These are phyloP conservation scores for Leptographium galeiforme DNA, from an alignment of 2,329 filamentous ascomycete species.

Conservation along the genomic window DNA sequence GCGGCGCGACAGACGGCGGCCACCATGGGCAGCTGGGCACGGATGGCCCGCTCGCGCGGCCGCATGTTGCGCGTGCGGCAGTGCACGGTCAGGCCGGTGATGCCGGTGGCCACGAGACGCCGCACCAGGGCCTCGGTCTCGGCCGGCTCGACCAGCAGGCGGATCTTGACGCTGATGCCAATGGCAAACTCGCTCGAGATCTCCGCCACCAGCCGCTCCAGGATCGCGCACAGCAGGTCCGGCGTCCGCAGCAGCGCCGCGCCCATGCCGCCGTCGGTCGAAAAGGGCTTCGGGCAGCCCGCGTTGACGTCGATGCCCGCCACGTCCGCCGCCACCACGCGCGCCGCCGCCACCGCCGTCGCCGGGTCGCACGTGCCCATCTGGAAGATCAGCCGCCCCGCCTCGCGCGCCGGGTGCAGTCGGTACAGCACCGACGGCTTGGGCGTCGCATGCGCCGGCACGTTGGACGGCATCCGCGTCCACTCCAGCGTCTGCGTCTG, in stretches of 20 bases:
- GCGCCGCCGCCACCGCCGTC: constrained; percentile 71
- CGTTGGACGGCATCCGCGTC: constrained; percentile 61
- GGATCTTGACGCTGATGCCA: constrained; percentile 94
- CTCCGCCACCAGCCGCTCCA: constrained; percentile 67
- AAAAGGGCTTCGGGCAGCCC: constrained; percentile 96
- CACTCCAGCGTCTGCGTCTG: constrained; percentile 74
- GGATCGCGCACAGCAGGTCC: constrained; percentile 69
- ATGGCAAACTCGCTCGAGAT: constrained; percentile 70
- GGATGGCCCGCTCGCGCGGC: constrained; percentile 73
- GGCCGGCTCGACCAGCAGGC: constrained; percentile 64
- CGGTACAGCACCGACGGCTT: constrained; percentile 69
- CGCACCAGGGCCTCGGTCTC: constrained; percentile 67
- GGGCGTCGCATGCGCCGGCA: constrained; percentile 38
- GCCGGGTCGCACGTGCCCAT: constrained; percentile 78
- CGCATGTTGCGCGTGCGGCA: constrained; percentile 95
- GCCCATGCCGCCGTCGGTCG: constrained; percentile 87
- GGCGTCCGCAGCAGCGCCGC: constrained; percentile 78
- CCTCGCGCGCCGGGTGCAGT: constrained; percentile 66
- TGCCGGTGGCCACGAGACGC: constrained; percentile 71
- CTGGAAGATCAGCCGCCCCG: constrained; percentile 70
- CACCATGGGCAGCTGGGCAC: constrained; percentile 76
- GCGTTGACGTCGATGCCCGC: constrained; percentile 94
- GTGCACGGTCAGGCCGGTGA: constrained; percentile 84
- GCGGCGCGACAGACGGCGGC: constrained; percentile 65
- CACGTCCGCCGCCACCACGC: constrained; percentile 74